Conservation (phyloP, 805 yeast species). For the Ogataea henricii region DNA sequence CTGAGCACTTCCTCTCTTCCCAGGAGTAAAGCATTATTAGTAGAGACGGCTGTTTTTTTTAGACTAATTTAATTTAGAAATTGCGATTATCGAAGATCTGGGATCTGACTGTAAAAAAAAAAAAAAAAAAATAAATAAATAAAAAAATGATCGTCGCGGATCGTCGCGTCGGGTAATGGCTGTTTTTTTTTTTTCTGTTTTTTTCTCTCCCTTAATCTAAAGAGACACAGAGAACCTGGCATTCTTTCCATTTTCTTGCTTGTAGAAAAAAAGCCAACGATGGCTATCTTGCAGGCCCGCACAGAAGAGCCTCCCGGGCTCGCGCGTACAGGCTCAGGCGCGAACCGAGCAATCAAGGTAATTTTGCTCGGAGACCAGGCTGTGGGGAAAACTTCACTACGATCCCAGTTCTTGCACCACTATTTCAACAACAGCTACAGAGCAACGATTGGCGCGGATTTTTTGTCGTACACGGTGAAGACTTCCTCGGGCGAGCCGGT, state of each 20-base stretch:
- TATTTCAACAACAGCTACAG: constrained; percentile 56
- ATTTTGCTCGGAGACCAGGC: constrained; percentile 60
- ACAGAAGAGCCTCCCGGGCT: not conserved
- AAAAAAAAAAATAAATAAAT: not conserved
- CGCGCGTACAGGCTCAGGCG: not conserved
- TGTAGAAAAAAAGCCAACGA: not conserved
- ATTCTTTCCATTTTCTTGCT: too few relatives aligned
- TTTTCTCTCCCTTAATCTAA: too few relatives aligned
- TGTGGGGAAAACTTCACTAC: constrained; percentile 59
- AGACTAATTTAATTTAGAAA: not conserved
- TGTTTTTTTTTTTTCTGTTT: too few relatives aligned
- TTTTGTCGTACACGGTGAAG: constrained; percentile 44
- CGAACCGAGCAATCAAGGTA: constrained; percentile 41
- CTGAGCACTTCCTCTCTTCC: constrained; percentile 73
- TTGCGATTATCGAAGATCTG: not conserved
- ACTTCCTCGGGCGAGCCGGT: constrained; percentile 29
- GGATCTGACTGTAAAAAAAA: not conserved
- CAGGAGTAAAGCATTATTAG: constrained; percentile 39
- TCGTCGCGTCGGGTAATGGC: too few relatives aligned
- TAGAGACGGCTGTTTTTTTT: not conserved
- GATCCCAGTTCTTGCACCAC: constrained; percentile 57
- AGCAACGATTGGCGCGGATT: constrained; percentile 63
- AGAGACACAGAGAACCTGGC: too few relatives aligned
- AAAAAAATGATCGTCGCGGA: not conserved
- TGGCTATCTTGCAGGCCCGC: not conserved